Evolutionary conservation across 106 monocot genomes (phyloP).

Genomic region (Acorus calamus): DNA sequence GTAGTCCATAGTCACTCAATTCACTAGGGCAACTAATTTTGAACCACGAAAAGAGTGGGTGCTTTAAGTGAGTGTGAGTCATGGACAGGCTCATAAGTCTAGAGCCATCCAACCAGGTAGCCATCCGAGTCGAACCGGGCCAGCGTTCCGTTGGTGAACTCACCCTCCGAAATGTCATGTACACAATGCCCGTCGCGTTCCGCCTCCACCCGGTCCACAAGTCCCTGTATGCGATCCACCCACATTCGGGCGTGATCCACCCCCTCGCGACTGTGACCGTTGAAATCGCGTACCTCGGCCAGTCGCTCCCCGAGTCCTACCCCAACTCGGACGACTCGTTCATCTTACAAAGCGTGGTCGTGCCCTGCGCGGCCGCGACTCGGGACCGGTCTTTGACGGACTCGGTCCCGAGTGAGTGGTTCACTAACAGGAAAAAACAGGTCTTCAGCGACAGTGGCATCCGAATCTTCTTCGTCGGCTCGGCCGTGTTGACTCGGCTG

Average conservation of each 20-base stretch:
- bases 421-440: slow-evolving; percentile 44
- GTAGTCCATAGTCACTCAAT: too few species aligned
- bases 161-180: slow-evolving; percentile 43
- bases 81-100: slow-evolving; percentile 43
- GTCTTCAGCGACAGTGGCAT: slow-evolving; percentile 42
- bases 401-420: slow-evolving; percentile 45
- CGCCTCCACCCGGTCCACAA: slow-evolving; percentile 26
- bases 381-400: slow-evolving; percentile 8
- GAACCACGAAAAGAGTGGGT: too few species aligned
- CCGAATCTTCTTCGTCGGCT: slow-evolving; percentile 30
- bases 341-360: slow-evolving; percentile 51
- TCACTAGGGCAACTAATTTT: too few species aligned
- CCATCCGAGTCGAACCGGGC: slow-evolving; percentile 30
- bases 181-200: slow-evolving; percentile 60
- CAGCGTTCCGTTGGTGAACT: slow-evolving; percentile 24
- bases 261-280: slow-evolving; percentile 28
- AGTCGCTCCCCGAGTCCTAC: slow-evolving; percentile 20
- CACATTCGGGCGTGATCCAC: slow-evolving; percentile 37
- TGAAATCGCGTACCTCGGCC: slow-evolving; percentile 26
- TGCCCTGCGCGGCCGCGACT: slow-evolving; percentile 25
- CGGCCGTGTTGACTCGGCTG: slow-evolving; percentile 34
- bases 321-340: slow-evolving; percentile 32
- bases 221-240: slow-evolving; percentile 20
- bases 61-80: neutral
- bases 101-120: slow-evolving; percentile 36